phyloP scores from a whole-genome alignment of 805 yeast genomes.

The Suhomyces faveliae region DNA sequence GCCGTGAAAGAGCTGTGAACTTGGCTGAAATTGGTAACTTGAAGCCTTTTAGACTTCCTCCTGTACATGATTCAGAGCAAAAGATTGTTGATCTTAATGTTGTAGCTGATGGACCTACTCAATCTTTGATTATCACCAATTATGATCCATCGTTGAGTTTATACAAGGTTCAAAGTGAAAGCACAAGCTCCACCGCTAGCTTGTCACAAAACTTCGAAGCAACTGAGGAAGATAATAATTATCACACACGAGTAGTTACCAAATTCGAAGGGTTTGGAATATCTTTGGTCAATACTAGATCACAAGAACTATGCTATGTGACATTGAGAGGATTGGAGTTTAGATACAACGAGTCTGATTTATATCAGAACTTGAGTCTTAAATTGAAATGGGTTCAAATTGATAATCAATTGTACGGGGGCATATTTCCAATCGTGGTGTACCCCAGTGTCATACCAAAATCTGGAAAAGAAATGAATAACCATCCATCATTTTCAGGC shows the following conservation, averaged over 20 bases:
- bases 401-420: constrained; percentile 88
- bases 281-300: constrained; percentile 69
- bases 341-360: constrained; percentile 76
- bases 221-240: constrained; percentile 51
- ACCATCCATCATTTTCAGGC: constrained; percentile 88
- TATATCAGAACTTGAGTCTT: constrained; percentile 75
- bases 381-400: constrained; percentile 93
- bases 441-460: constrained; percentile 91
- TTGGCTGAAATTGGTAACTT: constrained; percentile 91
- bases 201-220: constrained; percentile 51
- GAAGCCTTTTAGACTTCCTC: constrained; percentile 78
- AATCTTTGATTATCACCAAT: constrained; percentile 78
- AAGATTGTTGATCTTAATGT: constrained; percentile 82
- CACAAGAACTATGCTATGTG: constrained; percentile 80
- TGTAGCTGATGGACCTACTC: constrained; percentile 94
- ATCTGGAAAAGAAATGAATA: constrained; percentile 75
- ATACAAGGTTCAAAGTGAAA: constrained; percentile 51
- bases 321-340: constrained; percentile 80
- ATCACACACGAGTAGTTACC: constrained; percentile 52
- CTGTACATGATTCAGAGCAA: constrained; percentile 37
- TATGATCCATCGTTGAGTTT: constrained; percentile 77
- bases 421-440: constrained; percentile 80
- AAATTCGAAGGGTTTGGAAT: constrained; percentile 84
- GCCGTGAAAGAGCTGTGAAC: constrained; percentile 74
- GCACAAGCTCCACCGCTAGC: constrained; percentile 26